Base-by-base conservation (phyloP, 2,329 filamentous ascomycete species). In the Pseudopyrenochaeta lycopersici region DNA sequence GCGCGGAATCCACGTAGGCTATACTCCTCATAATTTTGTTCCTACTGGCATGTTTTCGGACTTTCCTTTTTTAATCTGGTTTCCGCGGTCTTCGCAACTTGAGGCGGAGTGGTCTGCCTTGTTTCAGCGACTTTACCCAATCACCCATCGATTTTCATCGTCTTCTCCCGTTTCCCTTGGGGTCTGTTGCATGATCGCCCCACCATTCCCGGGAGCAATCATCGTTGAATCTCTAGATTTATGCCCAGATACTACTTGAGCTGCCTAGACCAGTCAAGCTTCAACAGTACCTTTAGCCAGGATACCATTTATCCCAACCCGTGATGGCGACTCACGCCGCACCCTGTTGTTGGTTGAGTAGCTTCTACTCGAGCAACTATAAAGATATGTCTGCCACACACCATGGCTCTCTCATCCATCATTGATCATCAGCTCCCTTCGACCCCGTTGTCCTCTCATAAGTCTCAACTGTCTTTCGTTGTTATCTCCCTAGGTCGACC, bases 261-360 rank as follows among this genome's bases (percentile, higher is more conserved):
- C 60, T 66, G 57, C 59, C 65, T 56, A 67, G 60, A 62, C 56
- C 62, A 56, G 62, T 54, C 52, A 58, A 67, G 63, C 62, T 62
- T 56, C 62, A 44, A 38, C 9, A 42, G 43, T 46, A 41, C 53
- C 46, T 63, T 67, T 64, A 58, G 60, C 42, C 50, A 54, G 42
- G 42, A 52, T 50, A 33, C 36, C 33, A 58, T 38, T 35, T 44
- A 52, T 35, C 60, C 46, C 49, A 45, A 46, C 27, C 23, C 29
- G 33, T 35, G 48, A 63, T 52, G 54, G 45, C 46, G 42, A 47
- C 20, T 20, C 44, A 36, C 32, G 45, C 40, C 15, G 40, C 7
- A 17, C 14, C 27, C 51, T 15, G 12, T 50, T 17, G 51, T 60
- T 55, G 52, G 32, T 39, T 10, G 41, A 36, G 31, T 14, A 39